Evolutionary conservation across 805 yeast genomes (phyloP), one percentile per base, ranked within the genome.

Genomic region (Candida ascalaphidarum): DNA sequence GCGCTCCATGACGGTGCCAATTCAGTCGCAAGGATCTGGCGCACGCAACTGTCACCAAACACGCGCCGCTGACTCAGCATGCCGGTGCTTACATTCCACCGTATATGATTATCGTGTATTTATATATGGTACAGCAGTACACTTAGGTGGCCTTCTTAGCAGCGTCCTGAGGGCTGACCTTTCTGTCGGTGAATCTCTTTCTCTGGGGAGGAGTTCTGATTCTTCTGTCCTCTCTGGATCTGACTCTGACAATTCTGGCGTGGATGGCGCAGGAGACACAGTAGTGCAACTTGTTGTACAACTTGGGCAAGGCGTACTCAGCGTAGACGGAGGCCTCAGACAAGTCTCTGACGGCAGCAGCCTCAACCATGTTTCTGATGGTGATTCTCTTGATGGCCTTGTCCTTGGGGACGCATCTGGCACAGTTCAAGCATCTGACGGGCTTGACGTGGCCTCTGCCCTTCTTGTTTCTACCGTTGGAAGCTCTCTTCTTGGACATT

Each of bases 391-490:
- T 92, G 84, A 92, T 92, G 70, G 98, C 97, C 82, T 92, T 92
- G 71, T 92, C 99, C 83, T 92, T 92, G 67, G 98, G 96, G 58
- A 92, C 95, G 77, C 95, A 84, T 72, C 95, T 85, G 59, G 96
- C 82, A 74, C 99, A 92, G 96, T 92, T 92, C 64, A 86, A 82
- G 79, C 99, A 92, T 82, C 99, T 88, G 62, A 89, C 96, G 67
- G 95, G 94, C 73, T 83, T 84, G 71, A 84, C 96, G 95, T 92
- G 97, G 68, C 99, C 99, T 85, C 99, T 92, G 68, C 97, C 97
- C 77, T 86, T 88, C 94, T 92, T 92, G 94, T 92, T 92, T 80
- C 99, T 89, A 81, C 99, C 99, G 96, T 88, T 86, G 92, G 96
- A 86, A 71, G 97, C 86, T 88, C 99, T 89, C 97, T 92, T 92